Percentiles rank a stretch among this genome's conserved stretches.
phyloP scores from a whole-genome alignment of 371 early-diverging fungal species.

The Blastocladiella emersonii region DNA sequence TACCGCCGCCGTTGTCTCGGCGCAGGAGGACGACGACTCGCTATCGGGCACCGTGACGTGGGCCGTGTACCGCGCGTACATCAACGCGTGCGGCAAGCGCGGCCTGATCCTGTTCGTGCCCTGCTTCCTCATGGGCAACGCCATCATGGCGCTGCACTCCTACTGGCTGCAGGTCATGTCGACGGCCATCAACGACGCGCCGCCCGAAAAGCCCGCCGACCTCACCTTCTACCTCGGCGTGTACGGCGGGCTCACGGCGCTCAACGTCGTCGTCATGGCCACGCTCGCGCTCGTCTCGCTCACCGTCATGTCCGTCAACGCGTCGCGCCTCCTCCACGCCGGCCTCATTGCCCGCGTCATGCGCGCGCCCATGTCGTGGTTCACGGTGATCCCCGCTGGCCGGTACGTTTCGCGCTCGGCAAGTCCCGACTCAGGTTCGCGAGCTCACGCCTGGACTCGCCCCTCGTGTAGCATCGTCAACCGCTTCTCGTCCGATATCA shows the following conservation, averaged over 20 bases:
- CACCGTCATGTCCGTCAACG: neutral
- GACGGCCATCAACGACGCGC: neutral
- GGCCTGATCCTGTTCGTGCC: too few relatives aligned
- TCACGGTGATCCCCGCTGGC: conserved; percentile 62
- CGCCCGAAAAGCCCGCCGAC: neutral
- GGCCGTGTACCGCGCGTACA: conserved; percentile 54
- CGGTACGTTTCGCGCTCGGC: too few relatives aligned
- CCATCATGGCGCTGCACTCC: too few relatives aligned
- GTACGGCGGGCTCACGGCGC: neutral
- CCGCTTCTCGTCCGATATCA: conserved; percentile 44
- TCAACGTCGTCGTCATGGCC: neutral
- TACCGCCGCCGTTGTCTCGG: conserved; percentile 19
- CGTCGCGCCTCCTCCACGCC: neutral
- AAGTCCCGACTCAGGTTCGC: too few relatives aligned
- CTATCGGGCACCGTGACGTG: conserved; percentile 50
- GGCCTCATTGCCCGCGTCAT: conserved; percentile 11
- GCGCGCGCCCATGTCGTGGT: conserved; percentile 50
- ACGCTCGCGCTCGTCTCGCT: neutral
- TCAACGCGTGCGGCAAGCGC: conserved; percentile 36
- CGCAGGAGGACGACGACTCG: conserved; percentile 23
- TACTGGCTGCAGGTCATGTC: too few relatives aligned
- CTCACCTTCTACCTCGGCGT: neutral
- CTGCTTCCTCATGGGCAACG: too few relatives aligned
- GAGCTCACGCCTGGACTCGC: too few relatives aligned
- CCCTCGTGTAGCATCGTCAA: conserved; percentile 30